Conservation (phyloP, 306 rosid genomes). For the Oxytropis ochrocephala region DNA sequence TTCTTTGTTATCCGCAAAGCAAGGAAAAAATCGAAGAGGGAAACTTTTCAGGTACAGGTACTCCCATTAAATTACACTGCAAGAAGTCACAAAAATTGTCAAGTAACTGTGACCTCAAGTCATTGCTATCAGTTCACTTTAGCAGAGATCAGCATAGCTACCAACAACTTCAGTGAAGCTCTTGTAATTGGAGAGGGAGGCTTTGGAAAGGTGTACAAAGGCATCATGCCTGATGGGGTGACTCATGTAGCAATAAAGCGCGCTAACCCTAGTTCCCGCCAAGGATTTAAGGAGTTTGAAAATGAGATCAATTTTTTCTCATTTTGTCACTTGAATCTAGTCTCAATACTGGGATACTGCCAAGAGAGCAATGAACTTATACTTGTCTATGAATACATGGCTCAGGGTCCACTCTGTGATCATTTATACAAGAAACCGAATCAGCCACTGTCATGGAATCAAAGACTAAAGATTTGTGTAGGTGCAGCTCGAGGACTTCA, state of each 20-base stretch:
- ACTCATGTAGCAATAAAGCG: conserved; percentile 38
- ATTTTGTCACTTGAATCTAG: conserved; percentile 32
- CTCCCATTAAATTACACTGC: background rate
- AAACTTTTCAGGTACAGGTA: background rate
- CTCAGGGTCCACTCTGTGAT: conserved; percentile 37
- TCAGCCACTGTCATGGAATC: conserved; percentile 32
- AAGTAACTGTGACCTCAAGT: conserved; percentile 10
- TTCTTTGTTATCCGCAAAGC: background rate
- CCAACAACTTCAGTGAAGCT: conserved; percentile 30
- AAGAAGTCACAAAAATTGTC: conserved; percentile 1
- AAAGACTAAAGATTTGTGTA: conserved; percentile 35
- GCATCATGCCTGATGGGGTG: conserved; percentile 19
- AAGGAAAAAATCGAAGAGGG: background rate
- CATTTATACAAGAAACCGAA: conserved; percentile 34
- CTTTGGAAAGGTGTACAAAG: conserved; percentile 47
- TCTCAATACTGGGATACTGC: conserved; percentile 37
- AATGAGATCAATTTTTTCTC: conserved; percentile 35
- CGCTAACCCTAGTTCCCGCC: conserved; percentile 27
- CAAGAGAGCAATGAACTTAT: conserved; percentile 37
- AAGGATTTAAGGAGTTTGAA: conserved; percentile 37
- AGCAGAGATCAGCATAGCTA: conserved; percentile 32
- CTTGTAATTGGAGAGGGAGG: conserved; percentile 41
- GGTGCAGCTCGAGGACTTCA: conserved; percentile 54
- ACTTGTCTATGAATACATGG: conserved; percentile 49
- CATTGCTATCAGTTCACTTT: conserved; percentile 25